phyloP scores from a whole-genome alignment of 176 grass and related monocot species.

The Pontederia paniculata region DNA sequence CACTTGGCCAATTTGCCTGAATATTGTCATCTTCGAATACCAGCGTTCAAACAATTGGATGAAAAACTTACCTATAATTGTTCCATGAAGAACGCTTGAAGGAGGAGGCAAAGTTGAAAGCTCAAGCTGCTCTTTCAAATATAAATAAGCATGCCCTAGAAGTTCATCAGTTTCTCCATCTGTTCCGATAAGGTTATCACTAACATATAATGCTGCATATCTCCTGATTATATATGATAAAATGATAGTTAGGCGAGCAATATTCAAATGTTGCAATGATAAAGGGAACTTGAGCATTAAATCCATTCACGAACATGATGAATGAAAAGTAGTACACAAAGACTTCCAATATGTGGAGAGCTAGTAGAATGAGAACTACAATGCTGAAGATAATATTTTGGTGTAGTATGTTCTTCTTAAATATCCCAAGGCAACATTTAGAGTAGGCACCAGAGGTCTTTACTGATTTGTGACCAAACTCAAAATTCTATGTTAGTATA shows the following conservation, averaged over 20 bases:
- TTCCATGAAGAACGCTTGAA: constrained; percentile 94
- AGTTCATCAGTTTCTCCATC: constrained; percentile 70
- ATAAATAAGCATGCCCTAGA: constrained; percentile 75
- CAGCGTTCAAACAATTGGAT: constrained; percentile 20
- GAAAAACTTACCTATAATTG: constrained; percentile 67
- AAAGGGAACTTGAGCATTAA: not conserved
- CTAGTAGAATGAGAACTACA: too few relatives aligned
- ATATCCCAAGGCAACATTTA: too few relatives aligned
- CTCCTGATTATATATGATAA: constrained; percentile 37
- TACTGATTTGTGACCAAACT: too few relatives aligned
- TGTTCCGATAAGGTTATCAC: constrained; percentile 47
- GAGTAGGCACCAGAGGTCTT: too few relatives aligned
- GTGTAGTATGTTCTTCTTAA: too few relatives aligned
- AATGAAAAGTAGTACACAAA: too few relatives aligned
- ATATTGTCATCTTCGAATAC: not conserved
- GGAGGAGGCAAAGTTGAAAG: constrained; percentile 38
- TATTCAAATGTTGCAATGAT: constrained; percentile 12
- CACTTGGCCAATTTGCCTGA: too few relatives aligned
- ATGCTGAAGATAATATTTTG: too few relatives aligned
- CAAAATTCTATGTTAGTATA: too few relatives aligned
- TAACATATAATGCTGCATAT: constrained; percentile 70
- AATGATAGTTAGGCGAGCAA: constrained; percentile 6
- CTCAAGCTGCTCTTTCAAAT: constrained; percentile 86
- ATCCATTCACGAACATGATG: not conserved
- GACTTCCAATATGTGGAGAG: too few relatives aligned